phyloP scores from a whole-genome alignment of 257 asterid genomes.

The Solanum chaucha region DNA sequence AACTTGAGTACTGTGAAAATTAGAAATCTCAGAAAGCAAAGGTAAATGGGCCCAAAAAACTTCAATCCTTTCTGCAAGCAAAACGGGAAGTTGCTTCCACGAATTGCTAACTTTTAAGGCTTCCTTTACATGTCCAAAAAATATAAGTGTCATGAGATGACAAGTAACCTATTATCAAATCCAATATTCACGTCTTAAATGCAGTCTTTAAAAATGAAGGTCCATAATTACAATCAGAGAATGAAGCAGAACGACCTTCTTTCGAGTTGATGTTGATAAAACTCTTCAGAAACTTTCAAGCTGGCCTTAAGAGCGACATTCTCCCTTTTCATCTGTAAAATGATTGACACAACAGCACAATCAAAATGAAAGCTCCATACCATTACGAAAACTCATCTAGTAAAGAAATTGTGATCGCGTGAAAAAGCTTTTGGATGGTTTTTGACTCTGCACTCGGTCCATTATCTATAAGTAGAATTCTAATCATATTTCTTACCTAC shows the following conservation, averaged over 20 bases:
- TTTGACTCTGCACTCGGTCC: not conserved
- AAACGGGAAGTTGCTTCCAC: slow-evolving; percentile 11
- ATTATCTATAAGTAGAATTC: not conserved
- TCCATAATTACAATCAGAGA: not conserved
- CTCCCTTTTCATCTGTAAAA: slow-evolving; percentile 45
- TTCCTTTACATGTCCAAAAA: not conserved
- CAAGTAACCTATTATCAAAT: not conserved
- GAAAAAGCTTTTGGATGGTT: not conserved
- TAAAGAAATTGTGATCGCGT: not conserved
- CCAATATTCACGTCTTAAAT: not conserved
- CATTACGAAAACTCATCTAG: not conserved
- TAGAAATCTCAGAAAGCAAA: not conserved
- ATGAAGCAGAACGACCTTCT: not conserved
- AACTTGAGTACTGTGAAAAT: not conserved
- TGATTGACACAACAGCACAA: not conserved
- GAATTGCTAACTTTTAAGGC: not conserved
- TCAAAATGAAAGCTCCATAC: not conserved
- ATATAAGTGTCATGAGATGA: not conserved
- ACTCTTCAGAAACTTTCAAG: slow-evolving; percentile 16
- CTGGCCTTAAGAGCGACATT: slow-evolving; percentile 32
- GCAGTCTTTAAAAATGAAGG: not conserved
- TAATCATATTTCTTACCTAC: not conserved
- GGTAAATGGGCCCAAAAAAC: slow-evolving; percentile 2
- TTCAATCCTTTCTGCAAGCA: slow-evolving; percentile 2
- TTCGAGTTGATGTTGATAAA: not conserved